These are phyloP conservation scores for Vanilla planifolia DNA, from an alignment of 106 monocot species.

Conservation along the genomic window DNA sequence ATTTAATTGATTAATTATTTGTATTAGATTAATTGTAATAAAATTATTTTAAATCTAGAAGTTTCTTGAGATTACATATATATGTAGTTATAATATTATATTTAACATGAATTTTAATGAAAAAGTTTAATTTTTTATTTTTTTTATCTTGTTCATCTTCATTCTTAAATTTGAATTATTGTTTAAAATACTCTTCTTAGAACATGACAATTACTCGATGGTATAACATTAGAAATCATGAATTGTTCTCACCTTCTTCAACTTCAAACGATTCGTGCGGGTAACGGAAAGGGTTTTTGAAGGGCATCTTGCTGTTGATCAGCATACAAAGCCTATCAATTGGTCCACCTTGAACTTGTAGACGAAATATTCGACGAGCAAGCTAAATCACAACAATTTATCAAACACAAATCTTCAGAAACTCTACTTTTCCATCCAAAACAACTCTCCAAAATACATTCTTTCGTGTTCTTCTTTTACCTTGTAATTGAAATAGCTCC, in stretches of 20 bases:
- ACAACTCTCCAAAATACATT: neutral
- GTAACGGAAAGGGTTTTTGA: slow-evolving; percentile 12
- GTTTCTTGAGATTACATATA: too few relatives aligned
- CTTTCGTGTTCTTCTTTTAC: neutral
- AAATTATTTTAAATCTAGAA: too few relatives aligned
- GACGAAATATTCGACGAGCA: neutral
- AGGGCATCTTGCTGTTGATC: slow-evolving; percentile 34
- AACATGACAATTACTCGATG: neutral
- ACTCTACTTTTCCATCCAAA: neutral
- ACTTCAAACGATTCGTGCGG: slow-evolving; percentile 24
- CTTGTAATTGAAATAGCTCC: slow-evolving; percentile 19
- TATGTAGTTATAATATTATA: too few relatives aligned
- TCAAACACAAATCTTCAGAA: neutral
- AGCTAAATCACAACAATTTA: neutral
- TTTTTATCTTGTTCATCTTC: neutral
- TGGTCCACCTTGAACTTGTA: neutral
- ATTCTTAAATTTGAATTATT: neutral
- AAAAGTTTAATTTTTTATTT: neutral
- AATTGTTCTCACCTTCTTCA: slow-evolving; percentile 14
- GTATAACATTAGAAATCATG: too few relatives aligned
- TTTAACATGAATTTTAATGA: neutral
- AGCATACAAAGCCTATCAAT: slow-evolving; percentile 8
- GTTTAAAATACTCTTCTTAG: neutral
- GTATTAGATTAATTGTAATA: too few relatives aligned
- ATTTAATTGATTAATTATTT: too few relatives aligned